Percentiles rank a stretch among this genome's conserved stretches.
Evolutionary conservation across 164 flowering plant species (phyloP).

Genomic region (Magnolia changhungtana): DNA sequence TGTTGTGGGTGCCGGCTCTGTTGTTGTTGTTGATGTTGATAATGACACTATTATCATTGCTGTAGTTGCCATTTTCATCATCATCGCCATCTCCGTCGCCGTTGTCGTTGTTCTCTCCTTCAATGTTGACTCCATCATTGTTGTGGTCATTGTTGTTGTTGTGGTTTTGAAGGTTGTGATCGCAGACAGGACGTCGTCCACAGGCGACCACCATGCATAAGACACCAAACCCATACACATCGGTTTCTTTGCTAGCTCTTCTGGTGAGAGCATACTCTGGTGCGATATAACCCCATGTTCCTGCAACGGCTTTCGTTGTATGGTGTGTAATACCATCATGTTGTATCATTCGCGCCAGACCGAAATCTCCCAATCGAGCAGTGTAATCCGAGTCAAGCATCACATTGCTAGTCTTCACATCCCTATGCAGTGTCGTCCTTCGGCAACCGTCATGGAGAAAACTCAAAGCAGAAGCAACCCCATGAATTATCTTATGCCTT

Average conservation of each 20-base stretch:
- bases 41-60: too few species aligned
- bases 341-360: conserved; percentile 25
- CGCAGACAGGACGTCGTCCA: conserved; percentile 24
- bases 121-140: background rate
- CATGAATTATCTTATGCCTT: conserved; percentile 36
- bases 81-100: too few species aligned
- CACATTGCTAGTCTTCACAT: conserved; percentile 31
- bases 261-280: conserved; percentile 10
- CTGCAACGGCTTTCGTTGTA: conserved; percentile 26
- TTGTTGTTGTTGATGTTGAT: too few species aligned
- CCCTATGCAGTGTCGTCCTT: conserved; percentile 23
- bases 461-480: conserved; percentile 21
- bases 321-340: conserved; percentile 24
- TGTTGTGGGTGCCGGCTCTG: too few species aligned
- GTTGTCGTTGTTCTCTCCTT: too few species aligned
- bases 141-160: background rate
- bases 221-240: conserved; percentile 14
- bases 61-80: too few species aligned
- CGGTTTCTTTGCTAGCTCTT: conserved; percentile 6
- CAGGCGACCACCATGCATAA: conserved; percentile 30
- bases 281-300: conserved; percentile 35
- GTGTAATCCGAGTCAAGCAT: conserved; percentile 26
- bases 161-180: background rate
- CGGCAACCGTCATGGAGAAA: conserved; percentile 26
- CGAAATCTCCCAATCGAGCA: conserved; percentile 29